Evolutionary conservation across 345 rosid species (phyloP).

Genomic region (Eucalyptus rudis): DNA sequence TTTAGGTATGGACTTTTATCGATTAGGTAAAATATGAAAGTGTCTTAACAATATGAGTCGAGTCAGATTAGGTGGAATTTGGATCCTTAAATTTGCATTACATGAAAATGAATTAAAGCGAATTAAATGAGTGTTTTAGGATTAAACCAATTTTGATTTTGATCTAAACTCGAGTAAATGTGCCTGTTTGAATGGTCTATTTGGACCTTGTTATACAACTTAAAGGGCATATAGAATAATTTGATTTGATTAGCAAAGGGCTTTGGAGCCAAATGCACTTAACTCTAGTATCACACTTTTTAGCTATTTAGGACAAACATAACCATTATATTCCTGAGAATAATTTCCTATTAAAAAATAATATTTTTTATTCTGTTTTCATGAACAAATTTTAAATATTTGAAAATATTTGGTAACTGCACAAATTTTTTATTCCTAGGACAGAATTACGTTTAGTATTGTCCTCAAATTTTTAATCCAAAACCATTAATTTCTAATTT

Average conservation of each 20-base stretch:
- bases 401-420: accelerated
- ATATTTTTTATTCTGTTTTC: accelerated
- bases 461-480: too few relatives aligned
- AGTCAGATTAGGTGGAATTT: accelerated
- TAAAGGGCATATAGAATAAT: too few relatives aligned
- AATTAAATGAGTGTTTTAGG: accelerated
- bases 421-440: accelerated
- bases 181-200: accelerated
- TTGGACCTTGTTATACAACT: too few relatives aligned
- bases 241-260: not conserved
- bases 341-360: accelerated
- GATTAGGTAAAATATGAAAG: accelerated
- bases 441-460: accelerated
- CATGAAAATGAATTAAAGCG: accelerated
- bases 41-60: accelerated
- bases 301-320: accelerated
- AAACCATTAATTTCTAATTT: too few relatives aligned
- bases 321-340: accelerated
- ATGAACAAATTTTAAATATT: accelerated
- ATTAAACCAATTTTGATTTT: accelerated
- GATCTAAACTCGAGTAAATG: accelerated
- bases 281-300: accelerated
- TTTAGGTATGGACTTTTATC: accelerated
- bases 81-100: too few relatives aligned
- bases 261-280: not conserved